Base-by-base conservation (phyloP, 108 stramenopile genomes). In the Cyclotella cryptica region DNA sequence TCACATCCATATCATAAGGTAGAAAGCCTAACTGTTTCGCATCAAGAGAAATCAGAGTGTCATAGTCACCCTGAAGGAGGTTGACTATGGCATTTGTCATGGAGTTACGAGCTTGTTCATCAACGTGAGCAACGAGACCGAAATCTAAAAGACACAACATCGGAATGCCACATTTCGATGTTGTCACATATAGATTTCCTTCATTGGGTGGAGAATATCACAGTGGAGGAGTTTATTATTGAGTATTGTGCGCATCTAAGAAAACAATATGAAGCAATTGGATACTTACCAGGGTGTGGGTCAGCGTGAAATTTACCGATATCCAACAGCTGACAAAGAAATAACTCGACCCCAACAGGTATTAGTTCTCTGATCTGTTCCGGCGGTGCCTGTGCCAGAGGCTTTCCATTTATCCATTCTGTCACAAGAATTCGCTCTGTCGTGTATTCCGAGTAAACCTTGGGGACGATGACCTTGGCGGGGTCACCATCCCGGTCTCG, bases 11-110 rank as follows among this genome's bases (percentile, higher is more conserved):
- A 67, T 96, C 94, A 26, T 74, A 81, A 0, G 94, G 93, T 15
- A 97, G 80, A 66, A 97, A 97, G 17, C 92, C 94, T 2, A 97
- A 84, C 22, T 87, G 81, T 47, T 92, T 92, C 28, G 91, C 88
- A 86, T 96, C 94, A 24, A 83, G 77, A 6, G 74, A 57, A 18
- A 96, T 80, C 10, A 97, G 62, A 15, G 84, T 69, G 71, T 96
- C 93, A 75, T 89, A 96, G 61, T 95, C 92, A 5, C 94, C 89
- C 39, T 80, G 82, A 12, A 97, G 74, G 12, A 96, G 81, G 66
- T 96, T 90, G 29, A 95, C 88, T 41, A 97, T 91, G 3, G 97
- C 95, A 64, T 80, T 84, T 9, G 94, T 95, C 90, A 97, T 93
- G 61, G 88, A 82, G 35, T 74, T 70, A 41, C 90, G 78, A 24